A percentile compares a stretch with the other conserved stretches of the same genome.
Evolutionary conservation across 148 eudicot genomes (phyloP).

Genomic region (Amaranthus hypochondriacus): DNA sequence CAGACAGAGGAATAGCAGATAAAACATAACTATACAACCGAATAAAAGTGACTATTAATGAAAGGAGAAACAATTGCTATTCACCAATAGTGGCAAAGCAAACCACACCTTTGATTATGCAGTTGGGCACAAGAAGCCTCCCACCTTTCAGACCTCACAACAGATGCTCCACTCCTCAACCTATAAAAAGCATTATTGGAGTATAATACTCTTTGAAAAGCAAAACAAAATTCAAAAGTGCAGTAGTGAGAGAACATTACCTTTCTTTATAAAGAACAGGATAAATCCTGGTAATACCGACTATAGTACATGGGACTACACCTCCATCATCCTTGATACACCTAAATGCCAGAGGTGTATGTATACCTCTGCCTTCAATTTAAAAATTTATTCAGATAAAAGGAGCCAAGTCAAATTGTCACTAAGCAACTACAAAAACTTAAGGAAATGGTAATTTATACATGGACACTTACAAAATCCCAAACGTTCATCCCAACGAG

Average conservation of each 20-base stretch:
- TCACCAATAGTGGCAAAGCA: neutral
- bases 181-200: constrained; percentile 32
- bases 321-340: constrained; percentile 88
- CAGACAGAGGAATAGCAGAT: too few species aligned
- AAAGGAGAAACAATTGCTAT: neutral
- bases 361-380: constrained; percentile 51
- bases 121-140: constrained; percentile 53
- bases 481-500: constrained; percentile 85
- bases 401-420: constrained; percentile 13
- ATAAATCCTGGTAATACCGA: constrained; percentile 77
- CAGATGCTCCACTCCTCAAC: constrained; percentile 50
- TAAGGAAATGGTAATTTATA: neutral
- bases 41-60: too few species aligned
- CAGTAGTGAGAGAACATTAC: constrained; percentile 29
- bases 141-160: constrained; percentile 80
- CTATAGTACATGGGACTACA: constrained; percentile 68
- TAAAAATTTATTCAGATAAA: constrained; percentile 4
- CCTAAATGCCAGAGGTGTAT: constrained; percentile 72
- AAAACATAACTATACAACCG: too few species aligned
- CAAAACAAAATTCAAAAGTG: neutral
- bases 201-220: neutral
- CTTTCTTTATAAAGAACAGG: constrained; percentile 91
- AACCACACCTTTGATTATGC: constrained; percentile 55
- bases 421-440: constrained; percentile 12
- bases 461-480: constrained; percentile 71